A percentile compares a stretch with the other conserved stretches of the same genome.
Evolutionary conservation across 352 stramenopile species (phyloP).

Genomic region (Phytophthora hybrid): DNA sequence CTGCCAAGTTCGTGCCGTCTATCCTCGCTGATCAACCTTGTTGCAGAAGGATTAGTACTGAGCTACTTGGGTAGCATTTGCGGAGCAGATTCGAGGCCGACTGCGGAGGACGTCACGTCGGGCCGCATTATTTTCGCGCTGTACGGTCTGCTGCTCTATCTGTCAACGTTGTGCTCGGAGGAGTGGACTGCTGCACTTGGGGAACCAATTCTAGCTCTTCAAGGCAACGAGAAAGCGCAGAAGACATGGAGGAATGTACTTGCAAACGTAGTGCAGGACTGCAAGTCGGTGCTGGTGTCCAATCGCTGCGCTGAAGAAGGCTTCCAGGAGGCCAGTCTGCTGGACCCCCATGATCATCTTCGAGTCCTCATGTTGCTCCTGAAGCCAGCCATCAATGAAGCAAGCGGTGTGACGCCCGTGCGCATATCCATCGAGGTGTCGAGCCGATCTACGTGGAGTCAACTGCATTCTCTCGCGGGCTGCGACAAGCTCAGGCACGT

Average conservation of each 20-base stretch:
- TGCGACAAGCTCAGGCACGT: constrained; percentile 37
- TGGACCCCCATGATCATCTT: constrained; percentile 25
- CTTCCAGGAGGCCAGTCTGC: constrained; percentile 4
- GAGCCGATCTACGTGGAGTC: constrained; percentile 19
- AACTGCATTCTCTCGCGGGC: constrained; percentile 29
- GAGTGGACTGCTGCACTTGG: constrained; percentile 36
- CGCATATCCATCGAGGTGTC: constrained; percentile 26
- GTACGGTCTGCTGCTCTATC: constrained; percentile 31
- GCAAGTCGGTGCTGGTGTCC: constrained; percentile 24
- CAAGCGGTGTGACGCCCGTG: not conserved
- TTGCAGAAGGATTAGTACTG: constrained; percentile 43
- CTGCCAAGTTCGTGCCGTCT: constrained; percentile 27
- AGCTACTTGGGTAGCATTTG: constrained; percentile 31
- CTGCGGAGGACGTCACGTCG: constrained; percentile 24
- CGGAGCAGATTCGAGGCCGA: constrained; percentile 11
- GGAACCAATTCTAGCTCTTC: constrained; percentile 28
- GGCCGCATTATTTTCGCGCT: constrained; percentile 34
- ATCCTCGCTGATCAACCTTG: constrained; percentile 39
- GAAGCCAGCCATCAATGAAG: not conserved
- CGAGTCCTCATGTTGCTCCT: constrained; percentile 31
- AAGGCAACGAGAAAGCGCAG: constrained; percentile 24
- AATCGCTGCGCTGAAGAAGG: constrained; percentile 21
- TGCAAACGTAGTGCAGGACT: constrained; percentile 15
- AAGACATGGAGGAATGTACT: constrained; percentile 28
- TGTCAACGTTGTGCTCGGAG: constrained; percentile 25